Conservation (phyloP, 1,284 basidiomycete species). For the Naganishia sp. region DNA sequence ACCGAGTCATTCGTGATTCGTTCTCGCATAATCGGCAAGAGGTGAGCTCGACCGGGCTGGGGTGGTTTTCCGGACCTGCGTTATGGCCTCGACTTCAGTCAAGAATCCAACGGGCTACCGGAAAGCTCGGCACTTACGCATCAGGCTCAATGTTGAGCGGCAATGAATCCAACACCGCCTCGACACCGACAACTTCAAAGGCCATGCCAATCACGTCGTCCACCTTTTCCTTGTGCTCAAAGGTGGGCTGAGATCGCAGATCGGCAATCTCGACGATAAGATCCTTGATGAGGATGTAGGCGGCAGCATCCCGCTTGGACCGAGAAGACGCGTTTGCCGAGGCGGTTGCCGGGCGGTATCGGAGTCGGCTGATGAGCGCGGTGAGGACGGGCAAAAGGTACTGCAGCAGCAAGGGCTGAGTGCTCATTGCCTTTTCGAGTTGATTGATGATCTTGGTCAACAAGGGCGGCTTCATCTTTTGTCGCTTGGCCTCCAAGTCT, state of each 20-base stretch:
- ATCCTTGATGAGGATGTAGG: constrained; percentile 70
- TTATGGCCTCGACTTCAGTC: neutral
- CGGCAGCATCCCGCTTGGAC: constrained; percentile 60
- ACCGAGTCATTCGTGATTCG: constrained; percentile 76
- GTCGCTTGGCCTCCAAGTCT: constrained; percentile 48
- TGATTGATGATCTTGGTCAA: constrained; percentile 66
- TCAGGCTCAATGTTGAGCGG: constrained; percentile 87
- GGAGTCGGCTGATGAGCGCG: constrained; percentile 55
- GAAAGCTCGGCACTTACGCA: constrained; percentile 59
- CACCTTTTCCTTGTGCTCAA: constrained; percentile 87
- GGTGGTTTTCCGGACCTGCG: constrained; percentile 46
- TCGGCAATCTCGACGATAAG: constrained; percentile 75
- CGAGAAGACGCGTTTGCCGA: constrained; percentile 57
- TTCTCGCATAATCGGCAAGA: constrained; percentile 85
- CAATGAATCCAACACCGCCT: constrained; percentile 70
- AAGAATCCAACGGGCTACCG: neutral
- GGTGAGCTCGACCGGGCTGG: constrained; percentile 71
- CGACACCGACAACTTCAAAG: constrained; percentile 83
- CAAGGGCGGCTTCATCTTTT: constrained; percentile 60
- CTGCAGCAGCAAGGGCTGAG: constrained; percentile 66
- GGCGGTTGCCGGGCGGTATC: constrained; percentile 39
- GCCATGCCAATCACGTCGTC: constrained; percentile 79
- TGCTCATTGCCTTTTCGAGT: constrained; percentile 66
- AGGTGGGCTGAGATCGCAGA: constrained; percentile 73
- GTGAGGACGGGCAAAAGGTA: constrained; percentile 65